A percentile compares a stretch with the other conserved stretches of the same genome.
phyloP scores from a whole-genome alignment of 139 green algal species.

The Astrephomene gubernaculifera region DNA sequence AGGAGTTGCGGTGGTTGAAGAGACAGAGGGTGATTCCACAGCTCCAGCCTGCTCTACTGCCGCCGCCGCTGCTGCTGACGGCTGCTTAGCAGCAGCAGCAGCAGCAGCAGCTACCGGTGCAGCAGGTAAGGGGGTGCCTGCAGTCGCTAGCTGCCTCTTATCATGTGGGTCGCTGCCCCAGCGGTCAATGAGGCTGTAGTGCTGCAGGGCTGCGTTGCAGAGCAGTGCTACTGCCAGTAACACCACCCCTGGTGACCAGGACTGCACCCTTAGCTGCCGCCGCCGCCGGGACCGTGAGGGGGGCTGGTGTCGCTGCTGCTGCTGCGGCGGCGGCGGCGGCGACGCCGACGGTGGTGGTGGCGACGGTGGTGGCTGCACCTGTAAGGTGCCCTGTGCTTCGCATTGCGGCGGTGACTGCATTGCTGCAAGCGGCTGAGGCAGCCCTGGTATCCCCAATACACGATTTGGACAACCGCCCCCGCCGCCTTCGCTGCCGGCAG shows the following conservation, averaged over 20 bases:
- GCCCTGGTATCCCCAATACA: too few relatives aligned
- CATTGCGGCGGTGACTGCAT: too few relatives aligned
- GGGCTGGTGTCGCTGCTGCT: background rate
- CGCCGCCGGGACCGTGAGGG: background rate
- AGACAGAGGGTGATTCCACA: too few relatives aligned
- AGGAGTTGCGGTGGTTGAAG: too few relatives aligned
- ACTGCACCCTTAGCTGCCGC: background rate
- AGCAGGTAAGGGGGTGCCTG: too few relatives aligned
- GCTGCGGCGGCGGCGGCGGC: background rate
- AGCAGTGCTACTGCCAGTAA: conserved; percentile 12
- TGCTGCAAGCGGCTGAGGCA: too few relatives aligned
- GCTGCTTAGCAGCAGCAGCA: too few relatives aligned
- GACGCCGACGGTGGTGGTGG: background rate
- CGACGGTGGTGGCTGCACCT: background rate
- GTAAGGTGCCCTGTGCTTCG: too few relatives aligned
- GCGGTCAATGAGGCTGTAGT: conserved; percentile 63
- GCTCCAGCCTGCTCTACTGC: too few relatives aligned
- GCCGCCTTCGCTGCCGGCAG: background rate
- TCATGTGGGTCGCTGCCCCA: conserved; percentile 65
- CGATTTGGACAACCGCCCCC: background rate
- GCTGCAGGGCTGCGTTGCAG: conserved; percentile 41
- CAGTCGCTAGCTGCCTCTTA: conserved; percentile 50
- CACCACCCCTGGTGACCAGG: background rate
- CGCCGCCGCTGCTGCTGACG: conserved; percentile 17
- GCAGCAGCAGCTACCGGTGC: background rate